Evolutionary conservation across 768 basidiomycete genomes (phyloP).

Genomic region (Hygrophorus pudorinus): DNA sequence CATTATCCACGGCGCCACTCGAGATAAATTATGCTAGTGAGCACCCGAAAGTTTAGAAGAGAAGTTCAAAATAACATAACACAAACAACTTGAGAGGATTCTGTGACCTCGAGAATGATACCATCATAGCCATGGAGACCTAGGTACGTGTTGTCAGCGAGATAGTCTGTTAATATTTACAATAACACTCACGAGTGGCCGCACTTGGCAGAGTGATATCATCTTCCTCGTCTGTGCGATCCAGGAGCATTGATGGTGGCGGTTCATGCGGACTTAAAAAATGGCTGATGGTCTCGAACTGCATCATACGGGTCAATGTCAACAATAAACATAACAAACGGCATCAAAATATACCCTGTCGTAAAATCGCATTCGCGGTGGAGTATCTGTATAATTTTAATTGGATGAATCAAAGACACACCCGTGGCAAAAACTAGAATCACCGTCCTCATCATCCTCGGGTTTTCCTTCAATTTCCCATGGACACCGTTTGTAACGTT

Average conservation of each 20-base stretch:
- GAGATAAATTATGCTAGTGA: too few relatives aligned
- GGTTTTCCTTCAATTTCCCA: slow-evolving; percentile 80
- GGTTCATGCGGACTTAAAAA: slow-evolving; percentile 67
- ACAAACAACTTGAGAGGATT: slow-evolving; percentile 66
- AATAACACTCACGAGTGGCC: slow-evolving; percentile 47
- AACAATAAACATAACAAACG: not conserved
- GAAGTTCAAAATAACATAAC: slow-evolving; percentile 55
- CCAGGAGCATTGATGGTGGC: slow-evolving; percentile 72
- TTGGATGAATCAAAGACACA: slow-evolving; percentile 5
- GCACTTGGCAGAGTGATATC: slow-evolving; percentile 57
- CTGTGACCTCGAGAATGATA: slow-evolving; percentile 69
- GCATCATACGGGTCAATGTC: not conserved
- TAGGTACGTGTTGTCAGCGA: slow-evolving; percentile 28
- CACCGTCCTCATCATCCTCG: slow-evolving; percentile 80
- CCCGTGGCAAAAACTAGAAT: slow-evolving; percentile 5
- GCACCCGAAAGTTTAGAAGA: not conserved
- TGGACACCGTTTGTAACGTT: slow-evolving; percentile 83
- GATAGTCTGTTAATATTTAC: slow-evolving; percentile 8
- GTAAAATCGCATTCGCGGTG: slow-evolving; percentile 62
- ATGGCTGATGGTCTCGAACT: slow-evolving; percentile 75
- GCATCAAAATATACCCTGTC: slow-evolving; percentile 42
- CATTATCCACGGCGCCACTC: too few relatives aligned
- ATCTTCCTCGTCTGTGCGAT: slow-evolving; percentile 71
- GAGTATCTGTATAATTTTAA: slow-evolving; percentile 40
- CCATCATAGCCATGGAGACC: slow-evolving; percentile 61